phyloP scores from a whole-genome alignment of 2,329 filamentous ascomycete species.

The Neofusicoccum umdonicola region DNA sequence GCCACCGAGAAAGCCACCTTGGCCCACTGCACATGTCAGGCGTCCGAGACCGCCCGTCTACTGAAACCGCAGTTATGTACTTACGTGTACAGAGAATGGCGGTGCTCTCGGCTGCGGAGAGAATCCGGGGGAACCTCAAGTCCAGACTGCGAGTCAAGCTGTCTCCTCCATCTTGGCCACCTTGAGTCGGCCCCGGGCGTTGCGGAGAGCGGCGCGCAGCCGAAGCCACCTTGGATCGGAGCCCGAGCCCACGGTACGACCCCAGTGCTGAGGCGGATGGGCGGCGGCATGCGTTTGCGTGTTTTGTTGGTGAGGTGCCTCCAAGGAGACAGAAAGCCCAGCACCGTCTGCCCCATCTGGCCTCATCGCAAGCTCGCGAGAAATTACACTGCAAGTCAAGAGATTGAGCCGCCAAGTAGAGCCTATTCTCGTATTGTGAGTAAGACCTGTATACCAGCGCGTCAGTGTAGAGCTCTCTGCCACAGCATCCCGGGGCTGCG shows the following conservation, averaged over 20 bases:
- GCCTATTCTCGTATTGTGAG: neutral
- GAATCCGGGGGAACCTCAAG: neutral
- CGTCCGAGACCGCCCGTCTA: neutral
- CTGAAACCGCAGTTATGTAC: neutral
- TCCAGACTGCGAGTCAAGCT: neutral
- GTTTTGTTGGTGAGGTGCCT: neutral
- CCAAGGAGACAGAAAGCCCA: neutral
- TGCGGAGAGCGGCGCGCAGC: neutral
- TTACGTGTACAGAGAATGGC: neutral
- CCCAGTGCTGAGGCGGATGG: neutral
- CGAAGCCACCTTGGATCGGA: neutral
- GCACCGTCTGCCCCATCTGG: neutral
- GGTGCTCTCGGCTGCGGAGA: neutral
- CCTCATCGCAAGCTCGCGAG: neutral
- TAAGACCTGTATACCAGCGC: neutral
- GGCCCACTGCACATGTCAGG: neutral
- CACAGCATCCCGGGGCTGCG: neutral
- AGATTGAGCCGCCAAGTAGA: neutral
- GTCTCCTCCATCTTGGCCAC: neutral
- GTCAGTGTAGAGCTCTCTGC: neutral
- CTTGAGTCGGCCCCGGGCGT: neutral
- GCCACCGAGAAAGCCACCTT: slow-evolving; percentile 7
- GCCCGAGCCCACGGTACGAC: neutral
- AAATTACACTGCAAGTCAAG: neutral
- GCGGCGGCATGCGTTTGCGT: neutral